Base-by-base conservation (phyloP, 2,329 filamentous ascomycete species). In the Epichloe bromicola region DNA sequence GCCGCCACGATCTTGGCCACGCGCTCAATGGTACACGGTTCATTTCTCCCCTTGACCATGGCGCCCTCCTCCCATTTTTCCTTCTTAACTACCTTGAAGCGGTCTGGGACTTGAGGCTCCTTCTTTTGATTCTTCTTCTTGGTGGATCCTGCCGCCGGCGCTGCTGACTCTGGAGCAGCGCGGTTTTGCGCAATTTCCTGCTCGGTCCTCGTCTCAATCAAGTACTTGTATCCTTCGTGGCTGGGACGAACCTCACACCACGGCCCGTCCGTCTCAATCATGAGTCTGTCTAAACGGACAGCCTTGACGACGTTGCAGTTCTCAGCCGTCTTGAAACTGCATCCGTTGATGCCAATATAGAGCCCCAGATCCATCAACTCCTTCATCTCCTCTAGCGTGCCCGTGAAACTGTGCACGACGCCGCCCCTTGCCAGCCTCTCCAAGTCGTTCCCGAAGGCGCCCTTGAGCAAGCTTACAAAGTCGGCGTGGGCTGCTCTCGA, bases 181-280 rank as follows among this genome's bases (percentile, higher is more conserved):
- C 60, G 62, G 39, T 65, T 64, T 44, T 58, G 53, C 23, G 53
- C 53, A 6, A 56, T 56, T 8, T 63, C 59, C 2, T 56, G 55
- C 15, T 57, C 54, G 1, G 58, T 50, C 58, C 67, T 70, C 51
- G 67, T 67, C 54, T 74, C 70, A 4, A 79, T 65, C 11, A 81
- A 67, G 57, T 84, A 85, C 66, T 84, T 85, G 60, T 84, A 86
- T 2, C 88, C 88, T 33, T 90, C 89, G 68, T 98, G 91, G 33
- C 80, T 88, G 1, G 89, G 84, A 23, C 93, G 76, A 53, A 98
- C 91, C 66, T 98, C 93, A 63, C 93, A 98, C 86, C 93, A 98
- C 3, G 93, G 93, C 2, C 93, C 93, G 64, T 98, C 93, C 0
- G 93, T 98, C 74, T 98, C 93, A 46, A 98, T 81, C 77, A 97